phyloP scores from a whole-genome alignment of 2,329 filamentous ascomycete species.

The Calonectria montana region DNA sequence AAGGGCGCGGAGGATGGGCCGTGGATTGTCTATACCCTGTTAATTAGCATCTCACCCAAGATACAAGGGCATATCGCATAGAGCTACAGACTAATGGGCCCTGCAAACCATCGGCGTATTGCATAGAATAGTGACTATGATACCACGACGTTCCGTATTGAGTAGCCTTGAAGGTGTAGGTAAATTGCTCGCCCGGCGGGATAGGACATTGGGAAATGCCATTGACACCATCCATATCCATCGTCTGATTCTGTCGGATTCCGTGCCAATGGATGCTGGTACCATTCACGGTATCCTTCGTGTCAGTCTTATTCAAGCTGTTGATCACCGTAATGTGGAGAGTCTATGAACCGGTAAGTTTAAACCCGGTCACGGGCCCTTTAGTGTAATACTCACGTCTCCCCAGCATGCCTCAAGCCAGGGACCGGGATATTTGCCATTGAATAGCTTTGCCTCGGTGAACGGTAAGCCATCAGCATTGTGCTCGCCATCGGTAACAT shows the following conservation, averaged over 20 bases:
- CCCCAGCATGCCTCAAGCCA: conserved; percentile 46
- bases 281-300: conserved; percentile 18
- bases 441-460: conserved; percentile 39
- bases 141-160: conserved; percentile 42
- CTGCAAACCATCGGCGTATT: conserved; percentile 37
- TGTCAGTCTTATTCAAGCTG: conserved; percentile 13
- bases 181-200: conserved; percentile 29
- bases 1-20: conserved; percentile 32
- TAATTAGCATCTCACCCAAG: background rate
- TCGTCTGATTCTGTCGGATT: conserved; percentile 29
- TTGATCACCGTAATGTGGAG: conserved; percentile 33
- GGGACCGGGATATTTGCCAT: conserved; percentile 41
- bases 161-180: conserved; percentile 29
- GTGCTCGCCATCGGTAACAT: conserved; percentile 26
- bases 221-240: conserved; percentile 40
- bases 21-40: conserved; percentile 28
- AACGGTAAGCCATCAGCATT: conserved; percentile 40
- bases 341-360: conserved; percentile 10
- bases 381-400: conserved; percentile 27
- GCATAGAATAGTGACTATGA: conserved; percentile 37
- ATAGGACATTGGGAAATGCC: conserved; percentile 39
- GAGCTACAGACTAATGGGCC: conserved; percentile 27
- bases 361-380: too few species aligned
- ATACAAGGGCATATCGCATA: rapidly evolving
- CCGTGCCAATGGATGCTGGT: conserved; percentile 41